These are phyloP conservation scores for Pseudodiploospora longispora DNA, from an alignment of 2,329 filamentous ascomycete species.

Conservation along the genomic window DNA sequence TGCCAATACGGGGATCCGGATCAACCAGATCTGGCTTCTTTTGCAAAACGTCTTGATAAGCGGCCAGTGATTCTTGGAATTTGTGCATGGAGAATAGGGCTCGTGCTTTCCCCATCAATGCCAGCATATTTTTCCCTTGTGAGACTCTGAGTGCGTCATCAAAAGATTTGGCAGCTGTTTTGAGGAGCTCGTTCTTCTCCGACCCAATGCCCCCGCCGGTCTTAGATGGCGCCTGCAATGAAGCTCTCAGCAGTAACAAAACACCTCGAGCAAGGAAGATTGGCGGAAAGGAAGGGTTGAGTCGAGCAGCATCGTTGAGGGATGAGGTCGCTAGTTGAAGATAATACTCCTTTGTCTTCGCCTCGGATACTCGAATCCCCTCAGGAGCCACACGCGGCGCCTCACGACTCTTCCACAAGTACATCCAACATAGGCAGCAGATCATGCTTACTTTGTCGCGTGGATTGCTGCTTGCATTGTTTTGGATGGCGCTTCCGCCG, in stretches of 20 bases:
- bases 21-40: constrained; percentile 84
- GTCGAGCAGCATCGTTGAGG: constrained; percentile 88
- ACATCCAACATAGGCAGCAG: constrained; percentile 82
- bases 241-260: constrained; percentile 78
- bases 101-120: constrained; percentile 80
- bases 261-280: constrained; percentile 88
- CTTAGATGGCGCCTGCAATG: constrained; percentile 69
- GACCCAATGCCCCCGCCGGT: constrained; percentile 57
- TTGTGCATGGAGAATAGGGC: constrained; percentile 80
- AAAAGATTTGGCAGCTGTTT: constrained; percentile 83
- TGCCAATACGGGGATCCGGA: constrained; percentile 90
- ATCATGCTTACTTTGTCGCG: constrained; percentile 82
- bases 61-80: constrained; percentile 72
- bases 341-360: constrained; percentile 88
- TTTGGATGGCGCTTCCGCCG: constrained; percentile 63
- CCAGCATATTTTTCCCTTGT: constrained; percentile 81
- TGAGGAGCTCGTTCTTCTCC: constrained; percentile 70
- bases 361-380: constrained; percentile 56
- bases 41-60: constrained; percentile 79
- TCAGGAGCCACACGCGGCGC: constrained; percentile 58
- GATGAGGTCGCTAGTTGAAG: constrained; percentile 83
- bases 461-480: constrained; percentile 54
- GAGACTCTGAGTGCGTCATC: constrained; percentile 87
- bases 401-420: constrained; percentile 80
- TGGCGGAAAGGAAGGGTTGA: constrained; percentile 87